Conservation (phyloP, 2,329 filamentous ascomycete species). For the Nigrospora sphaerica region DNA sequence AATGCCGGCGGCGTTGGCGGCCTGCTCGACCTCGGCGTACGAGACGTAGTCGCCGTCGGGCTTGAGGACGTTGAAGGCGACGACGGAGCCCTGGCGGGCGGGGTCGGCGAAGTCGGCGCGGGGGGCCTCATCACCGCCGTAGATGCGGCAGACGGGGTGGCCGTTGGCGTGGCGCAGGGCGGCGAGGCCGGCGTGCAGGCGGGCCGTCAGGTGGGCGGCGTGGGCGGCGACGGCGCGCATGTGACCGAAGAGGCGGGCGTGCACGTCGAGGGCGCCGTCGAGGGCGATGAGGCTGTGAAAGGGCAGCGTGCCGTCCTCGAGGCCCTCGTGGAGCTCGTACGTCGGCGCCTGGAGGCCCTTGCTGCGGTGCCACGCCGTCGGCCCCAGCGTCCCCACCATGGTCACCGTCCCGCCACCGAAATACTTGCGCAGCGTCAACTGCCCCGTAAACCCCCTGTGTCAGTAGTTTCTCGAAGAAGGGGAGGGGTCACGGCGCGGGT, state of each 20-base stretch:
- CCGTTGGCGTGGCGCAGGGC: conserved; percentile 47
- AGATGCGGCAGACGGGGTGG: conserved; percentile 41
- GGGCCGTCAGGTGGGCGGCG: conserved; percentile 43
- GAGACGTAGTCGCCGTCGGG: conserved; percentile 45
- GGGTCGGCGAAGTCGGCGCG: conserved; percentile 39
- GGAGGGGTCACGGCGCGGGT: too few species aligned
- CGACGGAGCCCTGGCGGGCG: conserved; percentile 49
- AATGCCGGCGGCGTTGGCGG: conserved; percentile 47
- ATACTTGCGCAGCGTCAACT: conserved; percentile 45
- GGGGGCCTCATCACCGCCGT: conserved; percentile 37
- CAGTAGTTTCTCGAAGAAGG: too few species aligned
- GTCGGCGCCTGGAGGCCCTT: conserved; percentile 16
- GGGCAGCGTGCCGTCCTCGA: conserved; percentile 62
- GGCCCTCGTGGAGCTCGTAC: conserved; percentile 47
- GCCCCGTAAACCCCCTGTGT: too few species aligned
- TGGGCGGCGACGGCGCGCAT: conserved; percentile 54
- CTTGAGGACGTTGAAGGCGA: conserved; percentile 56
- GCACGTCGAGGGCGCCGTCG: conserved; percentile 49
- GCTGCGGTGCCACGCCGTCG: conserved; percentile 9
- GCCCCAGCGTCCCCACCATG: conserved; percentile 45
- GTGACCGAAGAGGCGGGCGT: conserved; percentile 47
- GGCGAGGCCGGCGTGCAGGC: conserved; percentile 39
- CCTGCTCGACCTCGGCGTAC: conserved; percentile 51
- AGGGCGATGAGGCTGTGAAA: conserved; percentile 60
- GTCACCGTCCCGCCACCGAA: conserved; percentile 64